phyloP scores from a whole-genome alignment of 2,329 filamentous ascomycete species.

The Fusarium marasasianum region DNA sequence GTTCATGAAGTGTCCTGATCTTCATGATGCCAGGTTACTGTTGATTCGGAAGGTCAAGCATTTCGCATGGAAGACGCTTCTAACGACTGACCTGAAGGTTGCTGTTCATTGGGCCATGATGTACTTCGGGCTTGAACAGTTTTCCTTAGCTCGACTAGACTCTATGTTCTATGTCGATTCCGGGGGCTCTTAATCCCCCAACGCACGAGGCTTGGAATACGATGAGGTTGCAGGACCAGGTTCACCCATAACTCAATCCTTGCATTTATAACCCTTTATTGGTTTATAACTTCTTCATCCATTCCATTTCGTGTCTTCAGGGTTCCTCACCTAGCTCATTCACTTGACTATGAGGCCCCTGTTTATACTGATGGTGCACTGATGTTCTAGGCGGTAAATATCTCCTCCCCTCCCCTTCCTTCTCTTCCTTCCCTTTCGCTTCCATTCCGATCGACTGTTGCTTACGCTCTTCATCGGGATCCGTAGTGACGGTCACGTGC shows the following conservation, averaged over 20 bases:
- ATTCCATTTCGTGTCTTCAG: not conserved
- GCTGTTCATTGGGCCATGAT: not conserved
- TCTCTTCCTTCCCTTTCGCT: too few species aligned
- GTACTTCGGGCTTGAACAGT: not conserved
- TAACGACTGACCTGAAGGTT: not conserved
- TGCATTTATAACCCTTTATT: not conserved
- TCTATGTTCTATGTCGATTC: not conserved
- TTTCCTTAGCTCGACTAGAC: not conserved
- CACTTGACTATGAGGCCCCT: not conserved
- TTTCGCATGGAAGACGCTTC: not conserved
- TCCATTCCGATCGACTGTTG: not conserved
- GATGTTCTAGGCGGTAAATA: not conserved
- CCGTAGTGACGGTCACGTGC: not conserved
- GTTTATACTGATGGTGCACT: not conserved
- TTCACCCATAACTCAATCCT: not conserved
- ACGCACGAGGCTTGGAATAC: not conserved
- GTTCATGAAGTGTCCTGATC: not conserved
- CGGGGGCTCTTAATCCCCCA: not conserved
- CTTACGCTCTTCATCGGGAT: not conserved
- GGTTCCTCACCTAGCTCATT: not conserved
- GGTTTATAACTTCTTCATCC: not conserved
- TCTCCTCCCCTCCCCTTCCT: not conserved
- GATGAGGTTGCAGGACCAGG: not conserved
- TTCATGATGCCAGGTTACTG: not conserved
- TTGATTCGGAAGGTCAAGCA: not conserved